Conservation (phyloP, 176 grass and related monocot species). For the Triticum aestivum region IWGSC_CS_RefSeq_v2.1 NC_057806.1:522476645-522477144, state of each 20-base stretch:
- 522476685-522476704: slow-evolving; percentile 75
- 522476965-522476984: background rate
- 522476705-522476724: slow-evolving; percentile 91
- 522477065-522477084: slow-evolving; percentile 16
- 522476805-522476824: slow-evolving; percentile 55
- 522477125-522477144: background rate
- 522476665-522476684: slow-evolving; percentile 58
- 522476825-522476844: slow-evolving; percentile 23
- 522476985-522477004: slow-evolving; percentile 9
- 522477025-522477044: background rate
- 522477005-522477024: slow-evolving; percentile 25
- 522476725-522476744: slow-evolving; percentile 88
- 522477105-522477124: background rate
- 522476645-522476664: slow-evolving; percentile 84
- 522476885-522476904: background rate
- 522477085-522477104: slow-evolving; percentile 39
- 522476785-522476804: slow-evolving; percentile 56
- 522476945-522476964: slow-evolving; percentile 40
- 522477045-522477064: background rate
- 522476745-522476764: slow-evolving; percentile 47
- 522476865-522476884: background rate
- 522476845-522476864: background rate
- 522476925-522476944: slow-evolving; percentile 26
- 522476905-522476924: slow-evolving; percentile 15
- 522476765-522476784: slow-evolving; percentile 43